Evolutionary conservation across 148 eudicot genomes (phyloP).

Genomic region (Rhododendron henanense): DNA sequence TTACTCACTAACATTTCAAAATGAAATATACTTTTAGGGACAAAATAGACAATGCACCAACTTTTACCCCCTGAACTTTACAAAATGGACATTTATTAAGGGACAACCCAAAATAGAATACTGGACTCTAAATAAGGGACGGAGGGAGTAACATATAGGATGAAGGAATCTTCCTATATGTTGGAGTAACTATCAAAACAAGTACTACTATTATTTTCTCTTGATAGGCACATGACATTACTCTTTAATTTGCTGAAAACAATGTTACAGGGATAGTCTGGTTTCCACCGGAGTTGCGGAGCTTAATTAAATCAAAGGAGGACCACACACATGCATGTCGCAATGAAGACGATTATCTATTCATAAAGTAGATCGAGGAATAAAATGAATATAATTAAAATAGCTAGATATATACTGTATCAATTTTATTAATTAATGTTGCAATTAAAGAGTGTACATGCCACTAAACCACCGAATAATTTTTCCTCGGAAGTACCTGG

Average conservation of each 20-base stretch:
- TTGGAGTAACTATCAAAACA: neutral
- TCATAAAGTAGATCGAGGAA: neutral
- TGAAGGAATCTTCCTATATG: neutral
- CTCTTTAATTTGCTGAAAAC: neutral
- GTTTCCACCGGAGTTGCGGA: neutral
- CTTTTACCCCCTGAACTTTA: no score
- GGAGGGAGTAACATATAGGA: no score
- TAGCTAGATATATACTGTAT: no score
- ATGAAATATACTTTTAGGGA: no score
- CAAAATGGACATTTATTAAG: no score
- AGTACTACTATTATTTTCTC: neutral
- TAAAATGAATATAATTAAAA: neutral
- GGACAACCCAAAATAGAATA: no score
- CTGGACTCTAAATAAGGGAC: no score
- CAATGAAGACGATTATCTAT: neutral
- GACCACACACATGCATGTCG: neutral
- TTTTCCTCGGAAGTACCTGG: no score
- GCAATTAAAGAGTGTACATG: neutral
- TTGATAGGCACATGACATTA: neutral
- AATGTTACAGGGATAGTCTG: neutral
- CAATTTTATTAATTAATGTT: no score
- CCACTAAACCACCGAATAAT: no score
- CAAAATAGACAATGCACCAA: no score
- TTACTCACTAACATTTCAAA: no score
- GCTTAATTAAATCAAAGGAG: neutral